Evolutionary conservation across 352 stramenopile genomes (phyloP), one percentile per base, ranked within the genome.

Genomic region (Pilasporangium apinafurcum): DNA sequence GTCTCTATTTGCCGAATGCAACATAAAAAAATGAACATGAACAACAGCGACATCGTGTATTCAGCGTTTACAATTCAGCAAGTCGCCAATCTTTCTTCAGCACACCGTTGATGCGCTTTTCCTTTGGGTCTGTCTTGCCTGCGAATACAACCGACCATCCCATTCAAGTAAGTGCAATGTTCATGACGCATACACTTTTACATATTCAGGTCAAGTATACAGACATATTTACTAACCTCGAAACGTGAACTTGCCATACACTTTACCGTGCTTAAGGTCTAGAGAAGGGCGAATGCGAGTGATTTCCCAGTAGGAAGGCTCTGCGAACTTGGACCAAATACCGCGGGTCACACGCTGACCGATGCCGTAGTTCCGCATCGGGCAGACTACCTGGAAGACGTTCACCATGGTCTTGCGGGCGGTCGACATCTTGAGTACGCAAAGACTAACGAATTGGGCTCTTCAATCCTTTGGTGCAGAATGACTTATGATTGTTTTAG

Each of bases 211-310:
- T 29, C 26, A 49, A 3, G 14, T 5, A 13, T 1, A 42, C 16
- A 17, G 3, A 49, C 9, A 10, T 8, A 16, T 9, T 17, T 18
- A 79, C 71, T 52, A 53, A 87, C 77, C 80, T 29, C 80, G 80
- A 58, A 90, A 92, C 8, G 77, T 90, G 53, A 90, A 78, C 46
- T 59, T 56, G 56, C 80, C 80, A 57, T 75, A 92, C 26, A 80
- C 75, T 65, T 92, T 92, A 67, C 80, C 80, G 62, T 92, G 80
- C 65, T 86, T 88, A 47, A 92, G 73, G 57, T 92, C 80, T 1
- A 44, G 48, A 36, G 80, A 81, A 27, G 80, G 80, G 26, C 59
- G 68, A 26, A 92, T 64, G 51, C 80, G 76, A 59, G 82, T 86
- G 51, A 92, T 71, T 58, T 92, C 80, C 68, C 79, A 86, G 56